Evolutionary conservation across 208 protist genomes (phyloP), one percentile per base, ranked within the genome.

Genomic region (Trypanosoma lewisi): DNA sequence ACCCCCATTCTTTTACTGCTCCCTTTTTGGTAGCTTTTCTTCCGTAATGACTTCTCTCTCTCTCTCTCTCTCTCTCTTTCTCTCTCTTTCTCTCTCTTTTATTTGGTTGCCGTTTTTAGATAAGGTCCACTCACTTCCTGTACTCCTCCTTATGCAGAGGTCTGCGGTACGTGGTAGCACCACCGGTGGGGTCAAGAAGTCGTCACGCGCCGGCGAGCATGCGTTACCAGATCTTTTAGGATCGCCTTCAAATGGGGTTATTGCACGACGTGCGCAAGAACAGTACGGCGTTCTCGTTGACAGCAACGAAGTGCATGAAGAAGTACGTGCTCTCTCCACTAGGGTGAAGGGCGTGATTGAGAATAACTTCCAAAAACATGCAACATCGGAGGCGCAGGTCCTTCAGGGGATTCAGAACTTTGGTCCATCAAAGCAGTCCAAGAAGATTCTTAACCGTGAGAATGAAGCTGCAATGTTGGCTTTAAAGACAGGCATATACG

Each of bases 381-480:
- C 71, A 47, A 94, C 80, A 7, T 80, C 76, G 3, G 73, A 88
- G 62, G 71, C 61, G 52, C 85, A 90, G 70, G 72, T 93, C 19
- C 55, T 89, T 39, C 77, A 69, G 59, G 87, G 77, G 1, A 73
- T 95, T 27, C 72, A 73, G 5, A 73, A 78, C 56, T 92, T 91
- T 61, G 89, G 89, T 23, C 85, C 89, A 2, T 90, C 89, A 1
- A 75, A 74, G 53, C 78, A 82, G 36, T 87, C 83, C 7, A 70
- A 78, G 14, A 71, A 70, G 16, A 84, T 87, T 44, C 60, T 94
- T 19, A 84, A 85, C 68, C 67, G 64, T 33, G 87, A 96, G 56
- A 82, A 89, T 61, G 84, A 88, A 9, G 91, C 91, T 1, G 91
- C 91, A 11, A 53, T 61, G 25, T 55, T 85, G 48, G 81, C 88